These are phyloP conservation scores for Orychophragmus violaceus DNA, from an alignment of 345 rosid genomes.

Conservation along the genomic window DNA sequence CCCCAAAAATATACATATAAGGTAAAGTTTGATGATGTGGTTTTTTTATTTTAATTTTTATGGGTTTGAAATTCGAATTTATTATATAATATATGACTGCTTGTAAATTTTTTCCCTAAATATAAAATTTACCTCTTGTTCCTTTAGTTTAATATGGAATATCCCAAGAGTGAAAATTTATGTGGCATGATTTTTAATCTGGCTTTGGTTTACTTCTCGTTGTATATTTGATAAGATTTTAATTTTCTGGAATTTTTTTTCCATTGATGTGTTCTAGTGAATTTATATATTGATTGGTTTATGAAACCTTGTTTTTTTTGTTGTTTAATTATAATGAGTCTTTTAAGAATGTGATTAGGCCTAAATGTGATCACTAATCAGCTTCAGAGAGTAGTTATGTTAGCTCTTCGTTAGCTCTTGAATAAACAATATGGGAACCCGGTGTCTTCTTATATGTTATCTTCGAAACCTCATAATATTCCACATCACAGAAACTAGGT, in stretches of 20 bases:
- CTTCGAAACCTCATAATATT: not conserved
- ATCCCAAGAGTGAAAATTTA: conserved; percentile 19
- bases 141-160: not conserved
- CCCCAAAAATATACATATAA: conserved; percentile 17
- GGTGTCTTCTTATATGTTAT: not conserved
- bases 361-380: not conserved
- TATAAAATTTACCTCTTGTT: conserved; percentile 13
- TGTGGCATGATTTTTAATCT: conserved; percentile 8
- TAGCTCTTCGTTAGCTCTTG: not conserved
- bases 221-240: conserved; percentile 19
- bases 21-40: conserved; percentile 20
- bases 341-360: not conserved
- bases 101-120: conserved; percentile 33
- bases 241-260: not conserved
- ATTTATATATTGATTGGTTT: not conserved
- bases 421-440: not conserved
- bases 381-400: not conserved
- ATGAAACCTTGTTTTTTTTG: not conserved
- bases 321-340: not conserved
- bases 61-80: conserved; percentile 8
- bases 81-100: conserved; percentile 31
- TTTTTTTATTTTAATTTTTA: conserved; percentile 20
- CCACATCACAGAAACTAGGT: not conserved
- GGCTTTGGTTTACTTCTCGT: conserved; percentile 6
- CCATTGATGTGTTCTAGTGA: conserved; percentile 4